Percentiles rank a stretch among this genome's conserved stretches.
These are phyloP conservation scores for Porcisia hertigi DNA, from an alignment of 208 protist genomes.

Conservation along the genomic window DNA sequence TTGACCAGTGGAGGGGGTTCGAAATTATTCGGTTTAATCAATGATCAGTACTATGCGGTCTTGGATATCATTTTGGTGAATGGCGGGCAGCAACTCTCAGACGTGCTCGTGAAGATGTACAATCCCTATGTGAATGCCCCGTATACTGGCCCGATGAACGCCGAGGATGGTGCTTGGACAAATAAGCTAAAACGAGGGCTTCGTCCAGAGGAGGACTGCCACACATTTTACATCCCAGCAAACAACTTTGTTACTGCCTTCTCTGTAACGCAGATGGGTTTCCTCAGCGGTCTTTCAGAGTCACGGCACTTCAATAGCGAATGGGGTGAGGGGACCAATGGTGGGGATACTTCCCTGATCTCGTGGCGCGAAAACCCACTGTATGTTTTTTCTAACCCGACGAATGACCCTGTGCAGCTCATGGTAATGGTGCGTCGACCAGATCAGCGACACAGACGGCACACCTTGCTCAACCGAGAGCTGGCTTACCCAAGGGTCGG, in stretches of 20 bases:
- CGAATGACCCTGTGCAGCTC: constrained; percentile 36
- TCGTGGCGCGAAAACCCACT: constrained; percentile 70
- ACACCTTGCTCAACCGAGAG: constrained; percentile 33
- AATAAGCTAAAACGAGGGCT: constrained; percentile 28
- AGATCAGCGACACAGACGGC: constrained; percentile 53
- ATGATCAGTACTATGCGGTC: constrained; percentile 51
- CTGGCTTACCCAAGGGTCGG: constrained; percentile 46
- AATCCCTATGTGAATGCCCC: constrained; percentile 51
- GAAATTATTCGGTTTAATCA: constrained; percentile 39
- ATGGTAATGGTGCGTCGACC: constrained; percentile 56
- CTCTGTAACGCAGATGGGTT: constrained; percentile 46
- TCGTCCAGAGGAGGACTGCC: constrained; percentile 29
- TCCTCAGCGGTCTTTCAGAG: constrained; percentile 33
- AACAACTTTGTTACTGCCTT: constrained; percentile 32
- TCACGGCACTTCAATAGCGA: constrained; percentile 62
- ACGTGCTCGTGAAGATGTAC: constrained; percentile 50
- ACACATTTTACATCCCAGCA: constrained; percentile 43
- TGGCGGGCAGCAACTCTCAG: constrained; percentile 18
- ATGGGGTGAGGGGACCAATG: constrained; percentile 49
- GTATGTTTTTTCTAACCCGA: constrained; percentile 41
- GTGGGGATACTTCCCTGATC: constrained; percentile 50
- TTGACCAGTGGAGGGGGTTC: constrained; percentile 26
- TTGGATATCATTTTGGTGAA: constrained; percentile 39
- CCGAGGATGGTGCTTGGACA: constrained; percentile 44
- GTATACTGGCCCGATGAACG: constrained; percentile 53